Evolutionary conservation across 768 basidiomycete genomes (phyloP).

Genomic region (Suillus clintonianus): DNA sequence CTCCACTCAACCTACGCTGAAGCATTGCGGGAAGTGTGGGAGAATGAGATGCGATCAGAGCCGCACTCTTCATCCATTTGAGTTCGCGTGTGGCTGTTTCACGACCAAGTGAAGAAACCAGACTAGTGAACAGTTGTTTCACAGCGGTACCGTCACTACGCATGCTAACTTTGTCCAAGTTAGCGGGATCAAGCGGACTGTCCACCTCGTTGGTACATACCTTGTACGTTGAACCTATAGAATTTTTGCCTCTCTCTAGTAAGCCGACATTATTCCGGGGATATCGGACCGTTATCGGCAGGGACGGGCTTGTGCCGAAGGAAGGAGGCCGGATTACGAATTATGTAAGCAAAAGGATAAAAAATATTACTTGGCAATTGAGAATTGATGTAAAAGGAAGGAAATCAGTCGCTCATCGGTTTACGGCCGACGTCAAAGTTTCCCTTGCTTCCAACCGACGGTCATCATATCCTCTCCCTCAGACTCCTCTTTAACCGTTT

Average conservation of each 20-base stretch:
- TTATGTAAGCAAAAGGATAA: constrained; percentile 8
- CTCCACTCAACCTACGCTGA: constrained; percentile 59
- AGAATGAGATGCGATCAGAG: constrained; percentile 15
- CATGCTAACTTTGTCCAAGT: constrained; percentile 8
- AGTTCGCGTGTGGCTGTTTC: constrained; percentile 43
- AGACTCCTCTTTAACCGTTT: background rate
- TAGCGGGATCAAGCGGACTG: no score
- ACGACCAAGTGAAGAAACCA: constrained; percentile 36
- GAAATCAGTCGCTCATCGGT: constrained; percentile 14
- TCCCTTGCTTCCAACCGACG: constrained; percentile 7
- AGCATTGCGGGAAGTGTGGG: constrained; percentile 51
- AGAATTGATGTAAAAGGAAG: constrained; percentile 14
- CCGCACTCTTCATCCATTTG: constrained; percentile 50
- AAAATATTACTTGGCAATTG: background rate
- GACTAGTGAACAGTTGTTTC: constrained; percentile 24
- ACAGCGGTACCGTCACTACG: constrained; percentile 5
- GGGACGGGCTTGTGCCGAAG: background rate
- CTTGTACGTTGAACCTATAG: constrained; percentile 8
- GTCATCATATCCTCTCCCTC: background rate
- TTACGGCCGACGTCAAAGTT: constrained; percentile 19
- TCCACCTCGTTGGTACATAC: no score
- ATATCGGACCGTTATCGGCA: background rate
- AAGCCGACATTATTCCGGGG: background rate
- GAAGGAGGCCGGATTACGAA: background rate
- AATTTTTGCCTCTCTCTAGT: constrained; percentile 13